Conservation (phyloP, 2,329 filamentous ascomycete genomes). For the Aurifilum marmelostoma region DNA sequence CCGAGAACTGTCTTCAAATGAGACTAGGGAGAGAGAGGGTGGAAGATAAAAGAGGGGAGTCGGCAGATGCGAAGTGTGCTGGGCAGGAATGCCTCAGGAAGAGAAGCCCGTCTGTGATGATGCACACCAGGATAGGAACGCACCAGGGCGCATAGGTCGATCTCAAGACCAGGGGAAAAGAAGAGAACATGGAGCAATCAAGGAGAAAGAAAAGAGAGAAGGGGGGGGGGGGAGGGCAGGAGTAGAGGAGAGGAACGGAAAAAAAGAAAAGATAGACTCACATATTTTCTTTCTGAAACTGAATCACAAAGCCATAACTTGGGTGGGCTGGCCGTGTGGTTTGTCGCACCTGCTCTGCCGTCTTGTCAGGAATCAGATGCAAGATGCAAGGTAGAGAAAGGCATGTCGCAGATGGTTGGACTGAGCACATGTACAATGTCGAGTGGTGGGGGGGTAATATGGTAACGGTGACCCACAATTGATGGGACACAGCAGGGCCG, state of each 20-base stretch:
- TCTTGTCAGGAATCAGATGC: conserved; percentile 21
- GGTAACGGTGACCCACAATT: conserved; percentile 15
- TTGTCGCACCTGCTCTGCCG: conserved; percentile 17
- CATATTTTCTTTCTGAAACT: conserved; percentile 12
- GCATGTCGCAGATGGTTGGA: conserved; percentile 29
- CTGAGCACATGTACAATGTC: conserved; percentile 25
- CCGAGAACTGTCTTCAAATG: conserved; percentile 11
- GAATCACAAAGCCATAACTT: conserved; percentile 26
- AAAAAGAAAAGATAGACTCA: neutral
- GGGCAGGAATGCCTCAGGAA: neutral
- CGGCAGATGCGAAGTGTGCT: neutral
- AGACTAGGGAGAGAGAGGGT: neutral
- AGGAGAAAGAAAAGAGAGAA: neutral
- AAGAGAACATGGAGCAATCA: neutral
- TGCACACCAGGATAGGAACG: conserved; percentile 9
- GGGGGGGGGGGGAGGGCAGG: neutral
- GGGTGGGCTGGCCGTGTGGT: conserved; percentile 24
- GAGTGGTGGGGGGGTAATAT: conserved; percentile 12
- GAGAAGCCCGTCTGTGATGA: conserved; percentile 11
- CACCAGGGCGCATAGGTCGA: neutral
- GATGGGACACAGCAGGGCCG: conserved; percentile 19
- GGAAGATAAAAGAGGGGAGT: neutral
- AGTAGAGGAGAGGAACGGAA: neutral
- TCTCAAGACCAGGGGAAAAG: neutral
- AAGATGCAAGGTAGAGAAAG: conserved; percentile 16